These are phyloP conservation scores for Camellia oleifera DNA, from an alignment of 179 eudicot species.

Conservation along the genomic window DNA sequence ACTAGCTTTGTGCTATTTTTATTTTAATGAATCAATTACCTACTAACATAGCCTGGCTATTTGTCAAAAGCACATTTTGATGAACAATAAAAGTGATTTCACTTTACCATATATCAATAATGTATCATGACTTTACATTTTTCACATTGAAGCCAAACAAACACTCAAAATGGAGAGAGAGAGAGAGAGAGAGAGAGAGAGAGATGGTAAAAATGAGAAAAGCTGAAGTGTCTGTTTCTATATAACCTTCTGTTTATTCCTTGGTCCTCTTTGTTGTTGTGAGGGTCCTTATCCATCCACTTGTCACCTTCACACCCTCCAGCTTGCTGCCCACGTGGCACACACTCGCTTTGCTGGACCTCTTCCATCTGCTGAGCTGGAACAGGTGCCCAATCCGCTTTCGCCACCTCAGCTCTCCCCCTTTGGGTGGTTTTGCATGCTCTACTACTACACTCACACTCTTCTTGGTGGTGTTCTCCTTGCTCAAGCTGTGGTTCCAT, in stretches of 20 bases:
- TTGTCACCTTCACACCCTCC: slow-evolving; percentile 38
- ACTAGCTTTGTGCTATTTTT: background rate
- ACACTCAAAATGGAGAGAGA: background rate
- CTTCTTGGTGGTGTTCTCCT: slow-evolving; percentile 25
- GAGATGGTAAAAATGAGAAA: background rate
- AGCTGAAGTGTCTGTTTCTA: slow-evolving; percentile 11
- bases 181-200: background rate
- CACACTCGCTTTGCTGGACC: slow-evolving; percentile 30
- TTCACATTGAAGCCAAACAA: slow-evolving; percentile 20
- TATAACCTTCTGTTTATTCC: slow-evolving; percentile 21
- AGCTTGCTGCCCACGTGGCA: slow-evolving; percentile 33
- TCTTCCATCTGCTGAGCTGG: slow-evolving; percentile 59
- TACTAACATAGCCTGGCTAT: background rate
- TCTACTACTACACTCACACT: slow-evolving; percentile 36
- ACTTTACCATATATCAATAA: background rate
- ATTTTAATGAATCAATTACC: too few species aligned
- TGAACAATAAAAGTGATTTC: slow-evolving; percentile 6
- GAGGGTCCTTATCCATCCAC: slow-evolving; percentile 51
- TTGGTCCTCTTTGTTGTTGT: slow-evolving; percentile 45
- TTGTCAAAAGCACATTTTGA: background rate
- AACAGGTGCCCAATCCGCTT: slow-evolving; percentile 59
- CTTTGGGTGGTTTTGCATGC: slow-evolving; percentile 29
- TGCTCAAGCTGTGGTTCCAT: slow-evolving; percentile 12
- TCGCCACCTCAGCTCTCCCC: slow-evolving; percentile 45
- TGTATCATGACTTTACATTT: slow-evolving; percentile 12